These are phyloP conservation scores for Bruguiera parviflora DNA, from an alignment of 345 rosid species.

Conservation along the genomic window DNA sequence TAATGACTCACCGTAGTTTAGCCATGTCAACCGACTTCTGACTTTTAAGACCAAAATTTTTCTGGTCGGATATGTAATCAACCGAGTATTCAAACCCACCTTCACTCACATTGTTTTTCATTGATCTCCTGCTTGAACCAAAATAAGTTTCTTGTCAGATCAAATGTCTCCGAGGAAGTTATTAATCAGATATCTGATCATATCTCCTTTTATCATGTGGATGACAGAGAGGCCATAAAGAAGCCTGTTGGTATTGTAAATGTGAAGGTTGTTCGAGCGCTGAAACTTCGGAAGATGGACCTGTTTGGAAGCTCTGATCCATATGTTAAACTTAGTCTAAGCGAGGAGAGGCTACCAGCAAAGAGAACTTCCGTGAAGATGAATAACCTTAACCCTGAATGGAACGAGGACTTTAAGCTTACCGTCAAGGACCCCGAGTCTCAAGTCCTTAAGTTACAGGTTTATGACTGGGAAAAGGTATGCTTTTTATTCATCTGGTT, in stretches of 20 bases:
- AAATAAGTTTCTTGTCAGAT: no score
- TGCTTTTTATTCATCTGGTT: not conserved
- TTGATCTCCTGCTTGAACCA: no score
- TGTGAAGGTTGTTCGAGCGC: slow-evolving; percentile 43
- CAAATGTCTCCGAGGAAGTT: no score
- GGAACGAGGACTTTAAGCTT: slow-evolving; percentile 52
- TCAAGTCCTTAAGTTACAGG: slow-evolving; percentile 44
- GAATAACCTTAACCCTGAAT: slow-evolving; percentile 50
- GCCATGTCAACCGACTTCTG: no score
- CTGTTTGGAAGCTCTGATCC: slow-evolving; percentile 56
- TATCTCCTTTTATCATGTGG: not conserved
- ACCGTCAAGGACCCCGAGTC: slow-evolving; percentile 42
- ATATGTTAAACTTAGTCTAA: slow-evolving; percentile 39
- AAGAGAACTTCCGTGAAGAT: slow-evolving; percentile 42
- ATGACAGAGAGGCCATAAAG: slow-evolving; percentile 34
- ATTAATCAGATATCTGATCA: not conserved
- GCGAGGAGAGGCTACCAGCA: slow-evolving; percentile 41
- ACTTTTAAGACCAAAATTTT: no score
- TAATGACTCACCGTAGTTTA: no score
- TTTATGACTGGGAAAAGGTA: slow-evolving; percentile 57
- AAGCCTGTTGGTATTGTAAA: slow-evolving; percentile 48
- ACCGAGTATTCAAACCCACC: no score
- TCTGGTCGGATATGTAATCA: no score
- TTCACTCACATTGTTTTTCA: no score
- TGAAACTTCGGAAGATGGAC: slow-evolving; percentile 45